Evolutionary conservation across 768 basidiomycete genomes (phyloP).

Genomic region (Kwoniella dejecticola): DNA sequence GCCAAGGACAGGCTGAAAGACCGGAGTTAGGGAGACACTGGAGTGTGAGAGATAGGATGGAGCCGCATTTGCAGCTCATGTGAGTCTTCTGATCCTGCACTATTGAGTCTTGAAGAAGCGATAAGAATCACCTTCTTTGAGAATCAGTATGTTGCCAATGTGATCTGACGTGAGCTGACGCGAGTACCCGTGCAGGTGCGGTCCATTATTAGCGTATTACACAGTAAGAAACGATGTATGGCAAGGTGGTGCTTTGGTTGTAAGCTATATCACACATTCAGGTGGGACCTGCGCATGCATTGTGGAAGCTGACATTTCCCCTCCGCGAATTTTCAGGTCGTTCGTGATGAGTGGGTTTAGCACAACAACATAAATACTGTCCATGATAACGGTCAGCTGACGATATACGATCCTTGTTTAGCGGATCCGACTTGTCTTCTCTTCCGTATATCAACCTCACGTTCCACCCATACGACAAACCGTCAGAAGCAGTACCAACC

Average conservation of each 20-base stretch:
- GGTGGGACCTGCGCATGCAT: slow-evolving; percentile 68
- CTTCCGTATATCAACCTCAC: slow-evolving; percentile 35
- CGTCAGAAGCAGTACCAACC: slow-evolving; percentile 19
- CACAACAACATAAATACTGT: too few relatives aligned
- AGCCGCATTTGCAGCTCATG: slow-evolving; percentile 80
- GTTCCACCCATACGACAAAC: slow-evolving; percentile 43
- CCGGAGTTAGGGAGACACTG: slow-evolving; percentile 21
- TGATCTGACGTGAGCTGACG: too few relatives aligned
- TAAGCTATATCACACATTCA: too few relatives aligned
- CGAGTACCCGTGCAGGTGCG: slow-evolving; percentile 62
- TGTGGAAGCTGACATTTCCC: slow-evolving; percentile 71
- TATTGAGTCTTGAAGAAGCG: too few relatives aligned
- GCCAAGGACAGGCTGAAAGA: slow-evolving; percentile 2
- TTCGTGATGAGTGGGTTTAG: slow-evolving; percentile 45
- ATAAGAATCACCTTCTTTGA: too few relatives aligned
- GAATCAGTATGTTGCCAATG: too few relatives aligned
- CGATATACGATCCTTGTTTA: neutral
- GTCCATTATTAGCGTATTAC: slow-evolving; percentile 85
- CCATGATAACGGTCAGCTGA: slow-evolving; percentile 29
- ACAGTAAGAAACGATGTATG: slow-evolving; percentile 80
- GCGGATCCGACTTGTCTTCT: slow-evolving; percentile 15
- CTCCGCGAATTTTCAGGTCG: slow-evolving; percentile 55
- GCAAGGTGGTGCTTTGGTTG: slow-evolving; percentile 85
- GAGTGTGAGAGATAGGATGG: slow-evolving; percentile 61
- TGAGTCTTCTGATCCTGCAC: slow-evolving; percentile 32